Conservation (phyloP, 768 basidiomycete genomes). For the Leccinum rimulosum region DNA sequence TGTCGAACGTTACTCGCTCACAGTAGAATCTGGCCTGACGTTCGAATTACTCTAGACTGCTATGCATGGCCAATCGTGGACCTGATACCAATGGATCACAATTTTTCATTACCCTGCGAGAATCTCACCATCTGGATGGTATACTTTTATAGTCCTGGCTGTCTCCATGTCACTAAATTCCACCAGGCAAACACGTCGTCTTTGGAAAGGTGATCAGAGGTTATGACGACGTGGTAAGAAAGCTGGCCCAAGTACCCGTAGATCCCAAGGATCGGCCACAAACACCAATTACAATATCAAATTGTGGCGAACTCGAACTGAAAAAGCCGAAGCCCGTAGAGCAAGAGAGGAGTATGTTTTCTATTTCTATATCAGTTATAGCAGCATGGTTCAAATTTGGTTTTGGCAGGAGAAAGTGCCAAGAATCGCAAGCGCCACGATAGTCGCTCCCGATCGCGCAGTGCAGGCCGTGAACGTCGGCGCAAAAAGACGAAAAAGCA, state of each 20-base stretch:
- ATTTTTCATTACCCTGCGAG: slow-evolving; percentile 81
- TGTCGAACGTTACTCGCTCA: slow-evolving; percentile 7
- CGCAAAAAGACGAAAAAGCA: slow-evolving; percentile 29
- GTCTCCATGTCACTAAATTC: slow-evolving; percentile 1
- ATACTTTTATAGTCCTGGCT: slow-evolving; percentile 16
- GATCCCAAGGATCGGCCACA: slow-evolving; percentile 76
- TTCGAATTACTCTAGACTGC: slow-evolving; percentile 41
- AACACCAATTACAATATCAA: slow-evolving; percentile 62
- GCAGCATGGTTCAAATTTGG: neutral
- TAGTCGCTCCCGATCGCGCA: slow-evolving; percentile 27
- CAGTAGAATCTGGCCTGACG: neutral
- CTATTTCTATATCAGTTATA: neutral
- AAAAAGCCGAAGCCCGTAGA: slow-evolving; percentile 31
- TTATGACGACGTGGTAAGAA: slow-evolving; percentile 55
- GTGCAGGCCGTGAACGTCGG: slow-evolving; percentile 26
- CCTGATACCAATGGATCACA: slow-evolving; percentile 85
- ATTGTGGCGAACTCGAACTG: slow-evolving; percentile 84
- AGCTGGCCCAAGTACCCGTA: slow-evolving; percentile 60
- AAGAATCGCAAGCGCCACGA: slow-evolving; percentile 22
- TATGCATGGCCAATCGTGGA: slow-evolving; percentile 91
- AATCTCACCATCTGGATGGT: slow-evolving; percentile 74
- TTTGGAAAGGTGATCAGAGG: slow-evolving; percentile 59
- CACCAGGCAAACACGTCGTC: slow-evolving; percentile 56
- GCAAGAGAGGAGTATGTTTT: slow-evolving; percentile 13
- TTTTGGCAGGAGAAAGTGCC: slow-evolving; percentile 6